These are phyloP conservation scores for Neurospora sp. DNA, from an alignment of 495 filamentous ascomycete species.

Conservation along the genomic window DNA sequence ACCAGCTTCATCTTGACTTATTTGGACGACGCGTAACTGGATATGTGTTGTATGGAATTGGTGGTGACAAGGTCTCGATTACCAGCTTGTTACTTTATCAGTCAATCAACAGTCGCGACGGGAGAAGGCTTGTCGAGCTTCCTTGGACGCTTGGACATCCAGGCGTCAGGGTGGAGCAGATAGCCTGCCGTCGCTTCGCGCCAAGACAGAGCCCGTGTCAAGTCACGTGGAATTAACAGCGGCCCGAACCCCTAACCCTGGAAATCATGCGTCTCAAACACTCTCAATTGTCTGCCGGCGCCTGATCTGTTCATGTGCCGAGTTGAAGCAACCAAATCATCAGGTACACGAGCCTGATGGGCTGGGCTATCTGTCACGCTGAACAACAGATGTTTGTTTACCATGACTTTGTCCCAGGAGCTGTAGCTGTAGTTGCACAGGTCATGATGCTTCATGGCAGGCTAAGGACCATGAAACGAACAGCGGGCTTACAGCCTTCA, in stretches of 20 bases:
- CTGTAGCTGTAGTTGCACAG: neutral
- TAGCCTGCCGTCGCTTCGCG: neutral
- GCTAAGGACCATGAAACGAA: neutral
- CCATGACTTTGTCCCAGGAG: neutral
- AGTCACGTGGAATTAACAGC: neutral
- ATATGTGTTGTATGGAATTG: neutral
- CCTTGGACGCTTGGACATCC: neutral
- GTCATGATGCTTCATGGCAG: neutral
- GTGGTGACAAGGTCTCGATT: neutral
- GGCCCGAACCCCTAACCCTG: neutral
- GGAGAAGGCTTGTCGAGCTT: neutral
- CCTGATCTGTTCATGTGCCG: neutral
- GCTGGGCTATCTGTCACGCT: neutral
- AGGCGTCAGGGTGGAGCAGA: neutral
- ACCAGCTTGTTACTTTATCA: neutral
- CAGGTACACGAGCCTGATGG: neutral
- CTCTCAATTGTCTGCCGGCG: neutral
- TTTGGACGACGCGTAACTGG: constrained; percentile 2
- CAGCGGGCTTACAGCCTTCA: neutral
- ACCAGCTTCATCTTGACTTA: constrained; percentile 86
- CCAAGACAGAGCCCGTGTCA: neutral
- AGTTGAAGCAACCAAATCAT: neutral
- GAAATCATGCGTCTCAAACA: neutral
- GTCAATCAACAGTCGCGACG: neutral
- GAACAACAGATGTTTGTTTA: neutral